Evolutionary conservation across 2,329 filamentous ascomycete species (phyloP).

Genomic region (Phyllosticta capitalensis): DNA sequence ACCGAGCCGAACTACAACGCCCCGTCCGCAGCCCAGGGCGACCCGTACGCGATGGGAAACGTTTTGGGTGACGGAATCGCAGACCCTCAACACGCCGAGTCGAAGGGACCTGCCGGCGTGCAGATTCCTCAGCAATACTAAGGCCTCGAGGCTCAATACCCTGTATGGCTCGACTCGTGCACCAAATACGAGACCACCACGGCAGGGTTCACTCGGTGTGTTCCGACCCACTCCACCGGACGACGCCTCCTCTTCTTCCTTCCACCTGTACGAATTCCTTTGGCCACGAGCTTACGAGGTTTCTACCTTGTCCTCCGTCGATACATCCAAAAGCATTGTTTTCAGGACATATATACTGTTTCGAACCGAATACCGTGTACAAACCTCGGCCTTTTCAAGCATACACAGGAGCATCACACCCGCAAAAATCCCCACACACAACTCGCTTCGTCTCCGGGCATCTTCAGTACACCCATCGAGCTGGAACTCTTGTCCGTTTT

Average conservation of each 20-base stretch:
- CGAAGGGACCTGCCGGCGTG: neutral
- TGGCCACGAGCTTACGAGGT: neutral
- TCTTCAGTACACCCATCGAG: neutral
- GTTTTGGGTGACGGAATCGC: conserved; percentile 28
- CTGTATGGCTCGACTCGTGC: neutral
- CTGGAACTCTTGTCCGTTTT: neutral
- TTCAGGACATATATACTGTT: neutral
- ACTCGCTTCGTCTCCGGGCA: neutral
- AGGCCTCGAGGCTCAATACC: neutral
- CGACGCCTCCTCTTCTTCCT: neutral
- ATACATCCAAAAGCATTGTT: neutral
- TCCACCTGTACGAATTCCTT: neutral
- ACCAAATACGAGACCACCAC: neutral
- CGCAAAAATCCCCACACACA: neutral
- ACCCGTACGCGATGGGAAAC: conserved; percentile 26
- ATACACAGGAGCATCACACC: neutral
- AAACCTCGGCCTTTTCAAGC: neutral
- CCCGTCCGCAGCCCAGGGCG: conserved; percentile 19
- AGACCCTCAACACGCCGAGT: conserved; percentile 24
- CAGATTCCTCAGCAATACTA: conserved; percentile 19
- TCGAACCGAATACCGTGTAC: neutral
- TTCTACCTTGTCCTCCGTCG: neutral
- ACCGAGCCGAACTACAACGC: conserved; percentile 15
- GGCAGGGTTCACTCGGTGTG: neutral
- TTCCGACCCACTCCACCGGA: neutral